Evolutionary conservation across 2,329 filamentous ascomycete genomes (phyloP), one percentile per base, ranked within the genome.

Genomic region (Didymella arachidicola): DNA sequence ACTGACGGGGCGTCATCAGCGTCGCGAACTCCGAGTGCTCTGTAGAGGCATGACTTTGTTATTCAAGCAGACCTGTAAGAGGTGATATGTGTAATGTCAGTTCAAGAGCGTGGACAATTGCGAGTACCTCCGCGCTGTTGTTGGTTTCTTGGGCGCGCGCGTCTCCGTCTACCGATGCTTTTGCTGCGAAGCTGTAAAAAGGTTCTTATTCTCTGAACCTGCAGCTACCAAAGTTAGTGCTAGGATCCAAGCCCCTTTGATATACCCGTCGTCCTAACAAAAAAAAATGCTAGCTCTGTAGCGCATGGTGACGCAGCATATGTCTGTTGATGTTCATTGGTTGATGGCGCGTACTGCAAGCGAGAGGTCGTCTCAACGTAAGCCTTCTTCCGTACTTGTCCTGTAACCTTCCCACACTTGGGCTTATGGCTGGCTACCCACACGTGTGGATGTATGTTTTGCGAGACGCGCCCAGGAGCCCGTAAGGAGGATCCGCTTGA

Each of bases 301-400:
- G 19, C 14, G 25, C 14, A 14, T n/a, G 4, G 39, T 26, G 19
- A 7, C 16, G 39, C 19, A 26, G 19, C 5, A 22, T 4, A 26
- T 22, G 16, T 12, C 12, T 12, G 32, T 38, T 8, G 12, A 54
- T 29, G 43, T 26, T 43, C 36, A 54, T 48, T 48, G 44, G 52
- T 54, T 16, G 27, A 49, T 36, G 54, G 29, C 19, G 36, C 43
- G 32, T 41, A 42, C 32, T 46, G 47, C 50, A 59, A 54, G 56
- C 50, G 56, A 53, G 18, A 30, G 41, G 39, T 38, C 34, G 36
- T 34, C 27, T 32, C 41, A 50, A 50, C 50, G 51, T 45, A 42
- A 29, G 10, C 18, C 18, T 19, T 39, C 30, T 39, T 53, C 41
- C 14, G 41, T 50, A 16, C 38, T 34, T 14, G 16, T 29, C n/a